A percentile compares a stretch with the other conserved stretches of the same genome.
phyloP scores from a whole-genome alignment of 331 rosid species.

The Ulmus americana region DNA sequence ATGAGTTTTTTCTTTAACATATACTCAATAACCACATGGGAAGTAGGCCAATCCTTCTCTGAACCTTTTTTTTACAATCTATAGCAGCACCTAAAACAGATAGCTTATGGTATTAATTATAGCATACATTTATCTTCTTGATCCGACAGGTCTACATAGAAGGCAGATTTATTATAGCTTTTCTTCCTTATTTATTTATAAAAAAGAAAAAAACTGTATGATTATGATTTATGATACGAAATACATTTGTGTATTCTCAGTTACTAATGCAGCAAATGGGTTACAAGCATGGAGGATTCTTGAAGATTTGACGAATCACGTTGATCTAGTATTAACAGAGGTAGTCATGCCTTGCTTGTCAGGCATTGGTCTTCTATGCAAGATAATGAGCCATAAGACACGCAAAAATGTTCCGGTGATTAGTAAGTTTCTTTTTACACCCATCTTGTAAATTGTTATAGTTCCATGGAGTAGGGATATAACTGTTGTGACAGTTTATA shows the following conservation, averaged over 20 bases:
- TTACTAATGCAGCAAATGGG: slow-evolving; percentile 75
- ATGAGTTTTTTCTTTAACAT: not conserved
- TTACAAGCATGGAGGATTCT: slow-evolving; percentile 87
- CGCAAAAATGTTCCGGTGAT: slow-evolving; percentile 75
- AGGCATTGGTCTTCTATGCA: slow-evolving; percentile 78
- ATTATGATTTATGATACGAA: not conserved
- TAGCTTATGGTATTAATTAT: not conserved
- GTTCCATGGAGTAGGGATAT: slow-evolving; percentile 12
- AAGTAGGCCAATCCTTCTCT: not conserved
- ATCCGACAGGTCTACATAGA: not conserved
- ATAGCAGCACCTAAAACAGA: not conserved
- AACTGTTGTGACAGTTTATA: slow-evolving; percentile 32
- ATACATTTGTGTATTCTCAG: slow-evolving; percentile 32
- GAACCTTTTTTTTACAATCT: not conserved
- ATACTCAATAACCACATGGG: not conserved
- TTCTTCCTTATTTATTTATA: not conserved
- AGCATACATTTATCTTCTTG: not conserved
- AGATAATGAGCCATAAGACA: slow-evolving; percentile 82
- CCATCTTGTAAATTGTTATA: slow-evolving; percentile 2
- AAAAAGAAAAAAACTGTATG: not conserved
- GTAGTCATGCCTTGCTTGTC: slow-evolving; percentile 81
- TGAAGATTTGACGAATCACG: slow-evolving; percentile 69
- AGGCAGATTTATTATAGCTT: not conserved
- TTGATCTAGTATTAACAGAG: slow-evolving; percentile 84
- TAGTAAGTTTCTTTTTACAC: slow-evolving; percentile 53